Evolutionary conservation across 805 yeast species (phyloP), one percentile per base, ranked within the genome.

Genomic region (Myxozyma neotropica): DNA sequence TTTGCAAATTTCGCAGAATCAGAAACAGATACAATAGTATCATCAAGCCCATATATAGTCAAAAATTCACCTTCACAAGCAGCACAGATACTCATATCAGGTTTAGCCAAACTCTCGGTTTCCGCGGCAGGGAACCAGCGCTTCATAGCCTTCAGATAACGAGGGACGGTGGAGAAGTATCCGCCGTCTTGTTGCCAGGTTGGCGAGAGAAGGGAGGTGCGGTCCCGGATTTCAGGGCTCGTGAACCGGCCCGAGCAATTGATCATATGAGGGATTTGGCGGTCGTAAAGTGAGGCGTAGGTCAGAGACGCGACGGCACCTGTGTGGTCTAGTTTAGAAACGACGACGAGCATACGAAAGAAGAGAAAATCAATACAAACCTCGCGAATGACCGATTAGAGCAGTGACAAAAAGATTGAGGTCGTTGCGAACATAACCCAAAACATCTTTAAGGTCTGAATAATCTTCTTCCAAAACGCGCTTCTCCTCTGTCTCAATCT

Each of bases 361-460:
- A 33, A 27, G 10, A 17, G n/a, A 10, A 12, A 19, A 26, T 21
- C 15, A 10, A 15, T 15, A 35, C 39, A 21, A 39, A 43, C 96
- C 97, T 59, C 97, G 77, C 0, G 96, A 89, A 72, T 92, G 97
- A 2, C 84, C 87, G 31, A 88, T 80, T 3, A 91, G 75, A 1
- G 88, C 76, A 55, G 81, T 80, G 21, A 88, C 72, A 2, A 80
- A 72, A 54, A 84, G 76, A 48, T 74, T 71, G 46, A 29, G 53
- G 40, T 39, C 54, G 7, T 47, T 56, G 3, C 50, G 58, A 33
- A 78, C 68, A 59, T 73, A 78, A 24, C 75, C 70, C 45, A 75
- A 73, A 13, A 82, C 79, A 0, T 76, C 68, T 24, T 80, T 83
- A 43, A 89, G 75, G 71, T 92, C 97, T 46, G 81, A 84, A 2